A percentile compares a stretch with the other conserved stretches of the same genome.
phyloP scores from a whole-genome alignment of 2,329 filamentous ascomycete species.

The Basipetospora chlamydospora region DNA sequence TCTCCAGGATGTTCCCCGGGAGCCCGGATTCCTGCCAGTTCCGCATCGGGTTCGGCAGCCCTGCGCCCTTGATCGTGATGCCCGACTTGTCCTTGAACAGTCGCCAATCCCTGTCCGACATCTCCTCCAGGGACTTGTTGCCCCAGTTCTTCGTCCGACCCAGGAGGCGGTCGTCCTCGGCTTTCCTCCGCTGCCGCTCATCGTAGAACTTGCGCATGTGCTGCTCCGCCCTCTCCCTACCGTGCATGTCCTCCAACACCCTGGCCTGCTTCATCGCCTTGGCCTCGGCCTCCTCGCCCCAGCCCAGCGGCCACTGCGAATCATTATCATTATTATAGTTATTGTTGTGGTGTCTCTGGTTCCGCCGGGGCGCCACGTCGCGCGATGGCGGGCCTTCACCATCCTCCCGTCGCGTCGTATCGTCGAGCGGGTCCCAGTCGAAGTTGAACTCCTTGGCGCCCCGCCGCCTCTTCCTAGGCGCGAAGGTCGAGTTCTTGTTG shows the following conservation, averaged over 20 bases:
- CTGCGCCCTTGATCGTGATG: conserved; percentile 83
- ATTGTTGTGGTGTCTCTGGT: no score
- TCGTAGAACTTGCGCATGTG: conserved; percentile 72
- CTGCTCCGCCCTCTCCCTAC: conserved; percentile 59
- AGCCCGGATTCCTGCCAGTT: conserved; percentile 78
- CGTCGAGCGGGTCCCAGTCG: conserved; percentile 90
- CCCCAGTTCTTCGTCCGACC: conserved; percentile 89
- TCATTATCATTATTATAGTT: background rate
- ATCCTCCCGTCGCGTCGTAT: conserved; percentile 49
- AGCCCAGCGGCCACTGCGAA: conserved; percentile 15
- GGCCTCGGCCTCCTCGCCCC: conserved; percentile 40
- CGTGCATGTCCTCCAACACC: conserved; percentile 63
- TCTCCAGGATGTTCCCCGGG: conserved; percentile 61
- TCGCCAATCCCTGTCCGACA: conserved; percentile 96
- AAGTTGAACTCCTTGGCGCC: conserved; percentile 96
- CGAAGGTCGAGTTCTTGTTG: conserved; percentile 72
- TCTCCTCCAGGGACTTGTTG: conserved; percentile 80
- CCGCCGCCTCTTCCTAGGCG: conserved; percentile 88
- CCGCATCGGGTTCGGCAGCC: conserved; percentile 91
- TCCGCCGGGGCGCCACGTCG: no score
- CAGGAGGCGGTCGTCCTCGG: conserved; percentile 50
- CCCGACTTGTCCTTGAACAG: conserved; percentile 99
- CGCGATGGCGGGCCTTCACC: conserved; percentile 11
- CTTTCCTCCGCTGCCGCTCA: conserved; percentile 44
- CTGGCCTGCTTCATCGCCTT: conserved; percentile 44